Evolutionary conservation across 345 rosid genomes (phyloP).

Genomic region (Hevea brasiliensis): DNA sequence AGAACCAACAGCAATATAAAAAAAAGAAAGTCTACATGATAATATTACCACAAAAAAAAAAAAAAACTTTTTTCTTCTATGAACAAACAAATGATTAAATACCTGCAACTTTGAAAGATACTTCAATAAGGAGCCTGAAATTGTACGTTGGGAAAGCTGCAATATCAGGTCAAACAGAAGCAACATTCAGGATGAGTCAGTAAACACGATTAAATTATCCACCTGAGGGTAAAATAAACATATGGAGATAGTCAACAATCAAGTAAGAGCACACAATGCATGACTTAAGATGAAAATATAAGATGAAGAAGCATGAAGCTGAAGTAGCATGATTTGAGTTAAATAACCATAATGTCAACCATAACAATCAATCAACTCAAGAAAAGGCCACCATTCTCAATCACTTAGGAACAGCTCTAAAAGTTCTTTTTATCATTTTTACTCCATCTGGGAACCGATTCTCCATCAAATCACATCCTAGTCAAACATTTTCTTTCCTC

Average conservation of each 20-base stretch:
- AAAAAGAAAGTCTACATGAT: neutral
- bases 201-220: neutral
- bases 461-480: neutral
- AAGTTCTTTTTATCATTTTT: neutral
- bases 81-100: constrained; percentile 12
- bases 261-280: neutral
- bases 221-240: neutral
- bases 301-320: neutral
- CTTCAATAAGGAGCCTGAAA: constrained; percentile 87
- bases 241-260: neutral
- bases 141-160: constrained; percentile 96
- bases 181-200: constrained; percentile 27
- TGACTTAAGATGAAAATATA: neutral
- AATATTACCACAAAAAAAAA: neutral
- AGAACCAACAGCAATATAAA: constrained; percentile 3
- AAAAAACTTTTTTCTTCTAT: neutral
- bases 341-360: neutral
- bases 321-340: too few species aligned
- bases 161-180: constrained; percentile 25
- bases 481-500: neutral
- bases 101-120: constrained; percentile 98
- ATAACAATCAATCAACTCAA: neutral
- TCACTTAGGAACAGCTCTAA: constrained; percentile 1
- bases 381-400: neutral
- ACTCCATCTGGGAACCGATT: neutral